These are phyloP conservation scores for Taiwanofungus camphoratus DNA, from an alignment of 1,284 basidiomycete genomes.

Conservation along the genomic window DNA sequence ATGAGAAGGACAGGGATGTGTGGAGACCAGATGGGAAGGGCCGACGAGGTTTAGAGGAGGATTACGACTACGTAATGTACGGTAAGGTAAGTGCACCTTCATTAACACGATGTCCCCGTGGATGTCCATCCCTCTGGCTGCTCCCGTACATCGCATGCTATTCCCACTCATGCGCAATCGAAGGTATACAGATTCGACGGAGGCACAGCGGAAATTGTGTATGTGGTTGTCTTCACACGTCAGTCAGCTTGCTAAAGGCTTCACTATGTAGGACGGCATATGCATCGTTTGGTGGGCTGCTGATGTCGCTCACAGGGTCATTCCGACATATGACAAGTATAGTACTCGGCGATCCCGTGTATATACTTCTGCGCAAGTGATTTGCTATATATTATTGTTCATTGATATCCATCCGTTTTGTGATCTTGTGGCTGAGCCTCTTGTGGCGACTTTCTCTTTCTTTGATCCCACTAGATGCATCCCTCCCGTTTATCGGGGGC, in stretches of 20 bases:
- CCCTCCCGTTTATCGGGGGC: no score
- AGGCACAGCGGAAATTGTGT: slow-evolving; percentile 78
- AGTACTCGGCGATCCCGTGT: slow-evolving; percentile 90
- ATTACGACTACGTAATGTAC: slow-evolving; percentile 99
- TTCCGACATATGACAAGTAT: slow-evolving; percentile 92
- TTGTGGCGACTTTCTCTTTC: no score
- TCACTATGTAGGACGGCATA: slow-evolving; percentile 74
- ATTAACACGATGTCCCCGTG: no score
- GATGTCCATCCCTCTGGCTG: no score
- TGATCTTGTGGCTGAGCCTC: no score
- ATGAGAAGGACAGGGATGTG: slow-evolving; percentile 71
- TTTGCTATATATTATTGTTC: slow-evolving; percentile 7
- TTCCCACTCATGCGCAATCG: slow-evolving; percentile 11
- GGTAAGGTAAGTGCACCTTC: slow-evolving; percentile 69
- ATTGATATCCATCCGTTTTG: no score
- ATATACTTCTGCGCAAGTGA: slow-evolving; percentile 82
- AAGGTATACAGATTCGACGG: slow-evolving; percentile 98
- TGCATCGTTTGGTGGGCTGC: slow-evolving; percentile 92
- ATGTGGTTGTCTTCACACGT: slow-evolving; percentile 28
- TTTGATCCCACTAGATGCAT: no score
- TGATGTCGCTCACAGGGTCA: slow-evolving; percentile 92
- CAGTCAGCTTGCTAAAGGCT: background rate
- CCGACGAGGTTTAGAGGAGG: slow-evolving; percentile 84
- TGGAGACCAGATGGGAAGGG: slow-evolving; percentile 91
- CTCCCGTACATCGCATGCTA: no score